Evolutionary conservation across 768 basidiomycete genomes (phyloP), one percentile per base, ranked within the genome.

Genomic region (Leccinum incarnatum): DNA sequence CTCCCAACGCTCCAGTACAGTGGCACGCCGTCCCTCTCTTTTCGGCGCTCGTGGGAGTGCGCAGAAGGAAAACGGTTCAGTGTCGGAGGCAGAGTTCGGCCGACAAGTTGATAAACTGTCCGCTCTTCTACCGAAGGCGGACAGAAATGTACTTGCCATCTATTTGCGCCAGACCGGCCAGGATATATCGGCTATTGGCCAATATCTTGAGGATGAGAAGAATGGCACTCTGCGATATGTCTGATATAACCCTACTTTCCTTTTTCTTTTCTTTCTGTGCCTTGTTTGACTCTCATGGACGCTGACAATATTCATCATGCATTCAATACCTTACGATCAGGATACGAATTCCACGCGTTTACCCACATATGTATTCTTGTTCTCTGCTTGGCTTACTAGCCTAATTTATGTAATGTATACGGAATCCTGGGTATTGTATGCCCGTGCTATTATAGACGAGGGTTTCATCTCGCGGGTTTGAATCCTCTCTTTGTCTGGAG

Each of bases 201-300:
- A 90, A 68, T 93, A 91, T 70, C 76, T 93, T 11, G 91, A 91
- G 62, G 91, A 93, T 62, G 88, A 91, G 69, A 88, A 87, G 75
- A 89, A 86, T 66, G 89, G 89, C 32, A 79, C 76, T 49, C 68
- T 91, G 51, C 77, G 78, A 58, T 61, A 69, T 46, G 70, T 74
- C 42, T 77, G 65, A 69, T 62, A 32, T 29, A 56, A 60, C 45
- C 47, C 54, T 47, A 21, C 21, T 21, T 45, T 37, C 23, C 37
- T n/a, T 40, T 47, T 53, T 52, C 50, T 50, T 25, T 55, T 32
- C 36, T 63, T 63, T 59, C 46, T 29, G 7, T 40, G 4, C 17
- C 17, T 30, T 51, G 11, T 36, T 25, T 55, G 40, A 57, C 40
- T 63, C 50, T 57, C 40, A 59, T 57, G 29, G 52, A 56, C 50